phyloP scores from a whole-genome alignment of 129 eudicot genomes.

The Sambucus nigra region DNA sequence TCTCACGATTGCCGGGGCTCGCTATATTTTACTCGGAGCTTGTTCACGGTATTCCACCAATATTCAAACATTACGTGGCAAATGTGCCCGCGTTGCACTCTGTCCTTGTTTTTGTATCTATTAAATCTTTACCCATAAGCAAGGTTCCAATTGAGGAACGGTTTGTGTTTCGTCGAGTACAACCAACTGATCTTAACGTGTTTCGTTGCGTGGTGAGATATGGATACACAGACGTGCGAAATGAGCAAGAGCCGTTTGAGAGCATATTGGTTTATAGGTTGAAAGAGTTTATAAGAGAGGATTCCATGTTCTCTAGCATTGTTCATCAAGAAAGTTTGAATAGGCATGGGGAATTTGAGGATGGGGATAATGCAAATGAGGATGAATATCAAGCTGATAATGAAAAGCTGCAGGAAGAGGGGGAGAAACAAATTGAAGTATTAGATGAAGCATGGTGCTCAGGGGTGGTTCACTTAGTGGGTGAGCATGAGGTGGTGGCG shows the following conservation, averaged over 20 bases:
- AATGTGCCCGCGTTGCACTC: slow-evolving; percentile 67
- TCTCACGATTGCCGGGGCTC: slow-evolving; percentile 36
- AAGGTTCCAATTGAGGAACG: slow-evolving; percentile 59
- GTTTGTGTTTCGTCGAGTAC: slow-evolving; percentile 68
- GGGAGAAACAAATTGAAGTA: slow-evolving; percentile 26
- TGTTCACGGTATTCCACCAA: slow-evolving; percentile 84
- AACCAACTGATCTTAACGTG: slow-evolving; percentile 40
- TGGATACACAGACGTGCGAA: slow-evolving; percentile 59
- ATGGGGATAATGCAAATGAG: not conserved
- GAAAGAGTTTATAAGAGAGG: slow-evolving; percentile 33
- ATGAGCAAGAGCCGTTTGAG: slow-evolving; percentile 59
- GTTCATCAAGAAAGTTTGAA: not conserved
- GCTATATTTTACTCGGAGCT: slow-evolving; percentile 74
- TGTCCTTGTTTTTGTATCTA: slow-evolving; percentile 55
- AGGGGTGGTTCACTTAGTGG: slow-evolving; percentile 69
- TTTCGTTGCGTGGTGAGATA: slow-evolving; percentile 80
- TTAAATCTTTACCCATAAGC: slow-evolving; percentile 60
- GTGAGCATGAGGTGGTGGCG: slow-evolving; percentile 63
- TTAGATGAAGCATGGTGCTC: slow-evolving; percentile 45
- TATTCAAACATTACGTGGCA: slow-evolving; percentile 52
- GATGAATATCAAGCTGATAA: not conserved
- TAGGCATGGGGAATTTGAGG: not conserved
- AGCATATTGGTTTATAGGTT: slow-evolving; percentile 35
- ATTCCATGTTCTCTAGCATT: not conserved
- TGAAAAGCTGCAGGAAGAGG: slow-evolving; percentile 7